Percentiles rank a stretch among this genome's conserved stretches.
Evolutionary conservation across 2,329 filamentous ascomycete genomes (phyloP).

Genomic region (Monilinia laxa): DNA sequence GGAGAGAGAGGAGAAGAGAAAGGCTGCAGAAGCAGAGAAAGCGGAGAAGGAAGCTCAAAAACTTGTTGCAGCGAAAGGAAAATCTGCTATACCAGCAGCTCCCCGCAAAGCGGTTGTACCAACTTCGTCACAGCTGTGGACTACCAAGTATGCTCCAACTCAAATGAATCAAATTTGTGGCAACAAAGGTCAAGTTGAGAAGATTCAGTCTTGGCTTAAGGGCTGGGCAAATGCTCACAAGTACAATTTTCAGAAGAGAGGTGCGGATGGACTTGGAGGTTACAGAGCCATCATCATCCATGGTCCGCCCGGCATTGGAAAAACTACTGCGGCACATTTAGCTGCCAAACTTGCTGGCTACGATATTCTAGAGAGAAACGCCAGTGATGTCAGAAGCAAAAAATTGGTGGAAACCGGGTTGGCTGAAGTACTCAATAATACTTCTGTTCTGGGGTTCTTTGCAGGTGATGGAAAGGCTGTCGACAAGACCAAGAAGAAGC

Average conservation of each 20-base stretch:
- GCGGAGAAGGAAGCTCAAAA: conserved; percentile 44
- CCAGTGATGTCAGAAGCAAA: conserved; percentile 93
- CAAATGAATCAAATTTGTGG: conserved; percentile 86
- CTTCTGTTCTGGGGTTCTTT: conserved; percentile 88
- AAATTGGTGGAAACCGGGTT: conserved; percentile 87
- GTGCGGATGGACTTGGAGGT: conserved; percentile 78
- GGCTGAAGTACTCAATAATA: conserved; percentile 90
- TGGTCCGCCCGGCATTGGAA: conserved; percentile 93
- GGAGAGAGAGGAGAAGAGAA: conserved; percentile 72
- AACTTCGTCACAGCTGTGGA: conserved; percentile 74
- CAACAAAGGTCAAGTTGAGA: conserved; percentile 88
- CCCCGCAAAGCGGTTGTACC: conserved; percentile 43
- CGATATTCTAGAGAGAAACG: conserved; percentile 92
- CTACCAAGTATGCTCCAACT: conserved; percentile 90
- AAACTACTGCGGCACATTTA: conserved; percentile 94
- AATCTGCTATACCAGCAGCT: conserved; percentile 42
- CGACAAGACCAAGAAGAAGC: conserved; percentile 81
- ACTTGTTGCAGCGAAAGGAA: conserved; percentile 39
- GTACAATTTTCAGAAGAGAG: conserved; percentile 76
- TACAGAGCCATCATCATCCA: conserved; percentile 93
- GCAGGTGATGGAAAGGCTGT: conserved; percentile 78
- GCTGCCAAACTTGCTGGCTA: conserved; percentile 91
- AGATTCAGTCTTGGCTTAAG: conserved; percentile 82
- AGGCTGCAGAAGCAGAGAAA: conserved; percentile 53
- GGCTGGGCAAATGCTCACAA: conserved; percentile 78